Base-by-base conservation (phyloP, 1,284 basidiomycete species). In the Boletellus dicymbophilus region DNA sequence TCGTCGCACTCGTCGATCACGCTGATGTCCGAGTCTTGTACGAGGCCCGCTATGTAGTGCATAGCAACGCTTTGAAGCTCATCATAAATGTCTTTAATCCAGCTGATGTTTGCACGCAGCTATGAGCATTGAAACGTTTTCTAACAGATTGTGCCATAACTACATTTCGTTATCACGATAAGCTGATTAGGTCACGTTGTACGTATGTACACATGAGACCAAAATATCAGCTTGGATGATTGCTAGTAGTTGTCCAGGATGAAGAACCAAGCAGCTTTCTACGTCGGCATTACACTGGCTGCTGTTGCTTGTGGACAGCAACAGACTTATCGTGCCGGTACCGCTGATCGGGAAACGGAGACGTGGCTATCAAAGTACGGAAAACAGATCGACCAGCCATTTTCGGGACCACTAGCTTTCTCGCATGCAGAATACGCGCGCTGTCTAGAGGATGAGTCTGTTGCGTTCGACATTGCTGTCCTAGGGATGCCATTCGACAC, bases 401-500 rank as follows among this genome's bases (percentile, higher is more conserved):
- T 86, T 69, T 81, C 85, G 12, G 88, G 88, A 0, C 87, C 86
- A 38, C 71, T 90, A 15, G 75, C 85, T 0, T 90, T 90, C 72
- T 82, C 86, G 18, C 88, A 89, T 58, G 66, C 85, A 21, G 80
- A 85, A 1, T 90, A 89, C 58, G 65, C 72, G n/a, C 78, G 79
- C 44, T 90, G 88, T 61, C 72, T 91, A 25, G 84, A 89, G 54
- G 76, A 86, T 51, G 74, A 76, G 50, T 64, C 64, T 12, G 63
- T 61, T 6, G 51, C 65, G 6, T 90, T 88, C 60, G 88, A 91
- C 63, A 81, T 92, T 49, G 89, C 88, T 2, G 66, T 93, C 37
- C 69, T 93, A 9, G 91, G 90, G 7, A 82, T 91, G 73, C 90
- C 90, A 0, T 91, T 93, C 61, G 90, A 93, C 60, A 91, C 88